phyloP scores from a whole-genome alignment of 441 rosid species.

The Macaranga tanarius region DNA sequence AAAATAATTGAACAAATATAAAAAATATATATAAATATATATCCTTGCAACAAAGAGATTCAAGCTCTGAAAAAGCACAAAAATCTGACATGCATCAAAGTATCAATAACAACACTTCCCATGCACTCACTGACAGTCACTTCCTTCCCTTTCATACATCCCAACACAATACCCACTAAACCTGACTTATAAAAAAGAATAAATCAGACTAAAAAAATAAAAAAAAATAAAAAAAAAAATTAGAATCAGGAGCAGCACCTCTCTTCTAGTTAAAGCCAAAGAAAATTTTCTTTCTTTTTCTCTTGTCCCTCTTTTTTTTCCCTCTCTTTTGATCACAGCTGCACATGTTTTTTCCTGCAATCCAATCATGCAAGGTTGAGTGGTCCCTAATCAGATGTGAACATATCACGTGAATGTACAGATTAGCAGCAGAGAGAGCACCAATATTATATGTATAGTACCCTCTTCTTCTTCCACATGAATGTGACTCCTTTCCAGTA shows the following conservation, averaged over 20 bases:
- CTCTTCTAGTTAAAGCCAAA: conserved; percentile 19
- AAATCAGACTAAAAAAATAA: background rate
- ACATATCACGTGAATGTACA: conserved; percentile 66
- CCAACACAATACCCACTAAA: conserved; percentile 24
- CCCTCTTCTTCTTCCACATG: conserved; percentile 1
- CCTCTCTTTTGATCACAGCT: conserved; percentile 18
- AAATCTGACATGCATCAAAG: conserved; percentile 16
- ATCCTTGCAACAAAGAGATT: conserved; percentile 14
- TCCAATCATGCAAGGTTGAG: conserved; percentile 41
- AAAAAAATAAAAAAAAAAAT: background rate
- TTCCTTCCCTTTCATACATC: conserved; percentile 23
- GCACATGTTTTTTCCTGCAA: conserved; percentile 41
- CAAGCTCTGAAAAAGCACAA: conserved; percentile 6
- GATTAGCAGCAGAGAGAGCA: conserved; percentile 27
- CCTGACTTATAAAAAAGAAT: conserved; percentile 15
- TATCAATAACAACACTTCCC: conserved; percentile 7
- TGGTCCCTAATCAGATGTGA: conserved; percentile 45
- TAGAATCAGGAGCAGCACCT: background rate
- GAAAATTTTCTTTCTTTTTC: background rate
- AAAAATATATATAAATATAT: no score
- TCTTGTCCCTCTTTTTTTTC: background rate
- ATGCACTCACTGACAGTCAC: conserved; percentile 11
- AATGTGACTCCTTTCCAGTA: conserved; percentile 19
- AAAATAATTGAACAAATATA: background rate
- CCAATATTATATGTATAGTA: background rate